Evolutionary conservation across 257 asterid genomes (phyloP).

Genomic region (Hygrophila difformis): DNA sequence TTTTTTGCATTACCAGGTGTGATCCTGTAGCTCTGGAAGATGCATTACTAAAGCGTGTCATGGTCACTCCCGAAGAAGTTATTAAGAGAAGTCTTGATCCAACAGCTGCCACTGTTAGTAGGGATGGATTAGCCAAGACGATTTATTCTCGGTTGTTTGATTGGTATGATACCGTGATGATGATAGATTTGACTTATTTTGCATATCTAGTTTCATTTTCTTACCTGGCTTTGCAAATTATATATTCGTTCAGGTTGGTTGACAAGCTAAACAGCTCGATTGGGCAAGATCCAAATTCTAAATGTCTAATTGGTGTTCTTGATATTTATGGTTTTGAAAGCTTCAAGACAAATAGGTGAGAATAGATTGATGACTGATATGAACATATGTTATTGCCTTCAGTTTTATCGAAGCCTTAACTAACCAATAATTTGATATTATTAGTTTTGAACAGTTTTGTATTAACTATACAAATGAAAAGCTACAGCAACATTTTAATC

Average conservation of each 20-base stretch:
- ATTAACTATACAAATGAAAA: constrained; percentile 94
- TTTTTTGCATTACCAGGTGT: constrained; percentile 42
- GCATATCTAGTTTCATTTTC: neutral
- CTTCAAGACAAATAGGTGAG: constrained; percentile 81
- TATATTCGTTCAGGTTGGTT: constrained; percentile 59
- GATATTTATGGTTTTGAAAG: constrained; percentile 98
- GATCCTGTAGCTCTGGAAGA: constrained; percentile 69
- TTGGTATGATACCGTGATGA: constrained; percentile 40
- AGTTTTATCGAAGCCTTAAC: constrained; percentile 11
- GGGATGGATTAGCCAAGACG: constrained; percentile 95
- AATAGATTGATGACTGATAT: constrained; percentile 4
- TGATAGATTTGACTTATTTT: constrained; percentile 9
- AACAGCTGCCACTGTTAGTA: constrained; percentile 66
- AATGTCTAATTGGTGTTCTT: constrained; percentile 85
- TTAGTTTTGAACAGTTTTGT: constrained; percentile 96
- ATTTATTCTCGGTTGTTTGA: constrained; percentile 88
- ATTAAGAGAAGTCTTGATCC: constrained; percentile 99
- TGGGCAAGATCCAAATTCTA: constrained; percentile 86
- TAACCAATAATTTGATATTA: constrained; percentile 12
- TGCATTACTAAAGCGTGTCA: constrained; percentile 87
- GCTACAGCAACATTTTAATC: constrained; percentile 98
- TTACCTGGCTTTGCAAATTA: neutral
- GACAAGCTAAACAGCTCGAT: constrained; percentile 83
- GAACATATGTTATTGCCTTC: neutral
- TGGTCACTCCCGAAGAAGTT: constrained; percentile 99